Base-by-base conservation (phyloP, 352 stramenopile genomes). In the Thraustotheca clavata region DNA sequence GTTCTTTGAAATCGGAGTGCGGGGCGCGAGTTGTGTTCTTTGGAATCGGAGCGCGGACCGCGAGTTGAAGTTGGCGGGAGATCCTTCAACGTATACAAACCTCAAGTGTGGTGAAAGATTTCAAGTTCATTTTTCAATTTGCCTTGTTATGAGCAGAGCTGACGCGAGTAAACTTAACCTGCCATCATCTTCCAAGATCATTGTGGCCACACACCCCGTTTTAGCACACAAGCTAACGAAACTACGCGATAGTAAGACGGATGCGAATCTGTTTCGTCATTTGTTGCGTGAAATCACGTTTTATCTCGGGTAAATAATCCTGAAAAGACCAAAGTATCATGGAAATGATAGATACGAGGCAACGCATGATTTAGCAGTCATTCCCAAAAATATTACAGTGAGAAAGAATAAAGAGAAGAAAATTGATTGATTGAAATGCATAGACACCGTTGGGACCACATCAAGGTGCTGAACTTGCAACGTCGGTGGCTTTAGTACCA, bases 241-340 rank as follows among this genome's bases (percentile, higher is more conserved):
- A 67, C 83, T 99, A 32, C 90, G 96, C n/a, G 91, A 96, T 43
- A 93, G 95, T 48, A 80, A 83, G 68, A 99, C 96, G 0, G 79
- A 87, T 46, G 90, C 90, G 59, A 88, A 81, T 40, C 77, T 97
- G 14, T 99, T 99, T 71, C 93, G 96, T 60, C 74, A 93, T 55
- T 73, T 98, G n/a, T 76, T 99, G 54, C 88, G 93, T 43, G 96
- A 99, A 81, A 87, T 99, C 46, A 99, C 96, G 29, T 98, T 98
- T 68, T 98, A 99, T 70, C 76, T 99, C 20, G 96, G 94, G 70
- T 99, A 86, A 67, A 92, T 86, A n/a, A n/a, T n/a, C n/a, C n/a
- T n/a, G n/a, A n/a, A n/a, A n/a, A n/a, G n/a, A n/a, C n/a, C n/a
- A n/a, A n/a, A n/a, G n/a, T n/a, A n/a, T n/a, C n/a, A n/a, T n/a